These are phyloP conservation scores for Lepidium aucheri DNA, from an alignment of 345 rosid genomes.

Conservation along the genomic window DNA sequence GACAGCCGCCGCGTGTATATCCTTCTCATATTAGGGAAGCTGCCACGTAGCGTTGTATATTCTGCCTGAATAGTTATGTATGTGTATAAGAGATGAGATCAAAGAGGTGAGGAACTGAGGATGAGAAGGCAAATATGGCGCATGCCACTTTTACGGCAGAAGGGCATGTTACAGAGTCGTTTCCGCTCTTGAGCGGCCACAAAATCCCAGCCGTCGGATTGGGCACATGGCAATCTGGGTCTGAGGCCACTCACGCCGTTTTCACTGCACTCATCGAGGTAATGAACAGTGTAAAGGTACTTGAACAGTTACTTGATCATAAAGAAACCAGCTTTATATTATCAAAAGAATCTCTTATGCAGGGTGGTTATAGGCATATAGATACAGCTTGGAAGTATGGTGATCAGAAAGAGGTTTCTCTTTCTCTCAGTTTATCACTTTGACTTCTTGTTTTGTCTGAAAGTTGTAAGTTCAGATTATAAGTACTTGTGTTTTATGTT, in stretches of 20 bases:
- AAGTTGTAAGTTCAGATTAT: background rate
- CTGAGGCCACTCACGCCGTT: slow-evolving; percentile 30
- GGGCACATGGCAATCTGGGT: slow-evolving; percentile 45
- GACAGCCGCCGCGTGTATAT: slow-evolving; percentile 9
- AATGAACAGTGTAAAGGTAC: too few species aligned
- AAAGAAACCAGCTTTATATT: too few species aligned
- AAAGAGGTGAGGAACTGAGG: background rate
- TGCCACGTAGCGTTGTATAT: slow-evolving; percentile 10
- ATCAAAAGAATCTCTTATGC: too few species aligned
- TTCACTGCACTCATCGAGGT: slow-evolving; percentile 48
- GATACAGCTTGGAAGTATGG: slow-evolving; percentile 44
- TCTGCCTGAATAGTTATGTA: background rate
- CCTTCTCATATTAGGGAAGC: background rate
- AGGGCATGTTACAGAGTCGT: slow-evolving; percentile 29
- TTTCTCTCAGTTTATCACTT: background rate
- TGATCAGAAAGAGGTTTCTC: slow-evolving; percentile 33
- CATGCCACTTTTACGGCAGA: slow-evolving; percentile 28
- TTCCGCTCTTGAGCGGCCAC: slow-evolving; percentile 40
- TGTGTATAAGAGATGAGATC: background rate
- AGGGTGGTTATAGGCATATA: slow-evolving; percentile 51
- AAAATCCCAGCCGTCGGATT: slow-evolving; percentile 49
- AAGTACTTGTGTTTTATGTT: background rate
- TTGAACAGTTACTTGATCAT: too few species aligned
- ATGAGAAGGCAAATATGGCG: slow-evolving; percentile 23
- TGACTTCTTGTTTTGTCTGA: background rate